Percentiles rank a stretch among this genome's conserved stretches.
Evolutionary conservation across 2,329 filamentous ascomycete species (phyloP).

Genomic region (Nemania bipapillata): DNA sequence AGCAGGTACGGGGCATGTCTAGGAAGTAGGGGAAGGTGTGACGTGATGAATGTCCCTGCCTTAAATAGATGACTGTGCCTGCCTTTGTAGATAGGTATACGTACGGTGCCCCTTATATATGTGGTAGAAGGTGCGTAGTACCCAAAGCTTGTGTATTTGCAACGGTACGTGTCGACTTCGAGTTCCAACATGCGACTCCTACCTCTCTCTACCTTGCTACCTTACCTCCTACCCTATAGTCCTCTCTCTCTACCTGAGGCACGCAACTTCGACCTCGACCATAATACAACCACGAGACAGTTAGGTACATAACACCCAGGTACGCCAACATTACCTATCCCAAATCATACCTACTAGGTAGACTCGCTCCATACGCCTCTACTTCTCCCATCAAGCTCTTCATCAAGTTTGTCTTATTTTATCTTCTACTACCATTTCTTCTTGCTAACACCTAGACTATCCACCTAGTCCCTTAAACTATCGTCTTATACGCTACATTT

Average conservation of each 20-base stretch:
- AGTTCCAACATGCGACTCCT: too few relatives aligned
- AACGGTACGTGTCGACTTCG: too few relatives aligned
- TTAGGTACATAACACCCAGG: neutral
- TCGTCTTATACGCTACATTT: slow-evolving; percentile 10
- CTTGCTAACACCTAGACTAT: neutral
- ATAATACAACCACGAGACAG: neutral
- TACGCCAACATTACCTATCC: neutral
- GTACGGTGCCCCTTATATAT: too few relatives aligned
- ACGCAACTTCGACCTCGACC: neutral
- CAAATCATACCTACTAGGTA: neutral
- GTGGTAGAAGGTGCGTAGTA: too few relatives aligned
- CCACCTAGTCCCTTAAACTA: neutral
- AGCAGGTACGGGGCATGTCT: slow-evolving; percentile 22
- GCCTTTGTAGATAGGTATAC: neutral
- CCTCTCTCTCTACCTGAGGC: too few relatives aligned
- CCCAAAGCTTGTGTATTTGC: too few relatives aligned
- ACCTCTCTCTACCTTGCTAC: too few relatives aligned
- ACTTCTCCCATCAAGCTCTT: neutral
- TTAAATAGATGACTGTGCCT: neutral
- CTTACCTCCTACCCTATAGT: neutral
- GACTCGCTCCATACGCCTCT: neutral
- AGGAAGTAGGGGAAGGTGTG: too few relatives aligned
- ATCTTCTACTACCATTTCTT: neutral
- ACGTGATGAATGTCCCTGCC: slow-evolving; percentile 16
- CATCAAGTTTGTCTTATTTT: neutral